Conservation (phyloP, 352 stramenopile species). For the Pythium coloratum region DNA sequence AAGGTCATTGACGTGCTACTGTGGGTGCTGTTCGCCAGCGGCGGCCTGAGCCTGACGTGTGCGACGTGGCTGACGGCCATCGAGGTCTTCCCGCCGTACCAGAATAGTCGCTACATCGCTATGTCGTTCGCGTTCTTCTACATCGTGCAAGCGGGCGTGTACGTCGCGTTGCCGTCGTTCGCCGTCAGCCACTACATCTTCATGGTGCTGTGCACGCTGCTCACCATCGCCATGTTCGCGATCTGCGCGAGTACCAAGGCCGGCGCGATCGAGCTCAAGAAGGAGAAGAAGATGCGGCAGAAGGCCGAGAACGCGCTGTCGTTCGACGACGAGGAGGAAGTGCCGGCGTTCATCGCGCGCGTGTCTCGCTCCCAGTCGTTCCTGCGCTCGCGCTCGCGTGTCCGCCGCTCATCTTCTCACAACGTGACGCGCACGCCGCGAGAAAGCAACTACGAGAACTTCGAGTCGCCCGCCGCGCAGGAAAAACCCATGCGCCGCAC, state of each 20-base stretch:
- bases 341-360: slow-evolving; percentile 46
- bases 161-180: slow-evolving; percentile 68
- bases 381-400: slow-evolving; percentile 71
- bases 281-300: slow-evolving; percentile 77
- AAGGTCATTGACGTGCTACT: slow-evolving; percentile 52
- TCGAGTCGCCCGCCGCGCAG: slow-evolving; percentile 60
- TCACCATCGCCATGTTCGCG: slow-evolving; percentile 78
- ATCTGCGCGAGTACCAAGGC: slow-evolving; percentile 79
- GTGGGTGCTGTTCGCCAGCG: slow-evolving; percentile 70
- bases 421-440: slow-evolving; percentile 48
- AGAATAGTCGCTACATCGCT: slow-evolving; percentile 61
- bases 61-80: slow-evolving; percentile 83
- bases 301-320: slow-evolving; percentile 41
- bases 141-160: slow-evolving; percentile 63
- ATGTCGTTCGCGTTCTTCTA: slow-evolving; percentile 82
- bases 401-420: slow-evolving; percentile 62
- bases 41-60: slow-evolving; percentile 69
- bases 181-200: slow-evolving; percentile 75
- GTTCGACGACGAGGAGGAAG: slow-evolving; percentile 41
- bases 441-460: slow-evolving; percentile 76
- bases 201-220: slow-evolving; percentile 56
- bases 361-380: slow-evolving; percentile 82
- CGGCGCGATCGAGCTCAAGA: slow-evolving; percentile 85
- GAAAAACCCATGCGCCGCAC: slow-evolving; percentile 26
- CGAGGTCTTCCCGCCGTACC: slow-evolving; percentile 84